Base-by-base conservation (phyloP, 2,329 filamentous ascomycete genomes). In the Fusarium mexicanum region DNA sequence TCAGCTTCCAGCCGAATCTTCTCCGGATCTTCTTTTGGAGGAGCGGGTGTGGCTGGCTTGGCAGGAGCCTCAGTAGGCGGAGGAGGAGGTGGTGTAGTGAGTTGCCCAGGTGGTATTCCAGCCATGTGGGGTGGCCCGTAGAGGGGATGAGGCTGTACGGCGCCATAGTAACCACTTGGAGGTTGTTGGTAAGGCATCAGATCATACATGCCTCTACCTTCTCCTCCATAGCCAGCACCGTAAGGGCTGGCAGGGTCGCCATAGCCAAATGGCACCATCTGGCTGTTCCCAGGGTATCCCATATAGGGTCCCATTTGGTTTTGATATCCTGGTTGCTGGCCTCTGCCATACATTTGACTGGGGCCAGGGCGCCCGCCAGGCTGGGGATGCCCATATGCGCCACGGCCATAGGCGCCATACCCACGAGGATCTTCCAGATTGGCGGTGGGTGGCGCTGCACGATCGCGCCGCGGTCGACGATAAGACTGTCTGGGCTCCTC, bases 391-490 rank as follows among this genome's bases (percentile, higher is more conserved):
- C 57, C 79, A 60, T 65, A 83, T 43, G 69, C 76, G 37, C 72
- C 76, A 35, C 79, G 81, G 82, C 84, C 87, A 85, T 82, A 85
- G 76, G 68, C 81, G 71, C 84, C 82, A 79, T 88, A 91, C n/a
- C 93, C 90, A 31, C 93, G 90, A 26, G 86, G 86, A 41, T 88
- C 88, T 80, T 93, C 92, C 85, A 89, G 86, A 80, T 88, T 93
- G 85, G 90, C 89, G 63, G 89, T 85, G 73, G 87, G 48, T 24
- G 48, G 67, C 70, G 74, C 76, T 67, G 67, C 64, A 57, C 71
- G 72, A 46, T 75, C 62, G 69, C 70, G 72, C 67, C 66, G 67
- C 53, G 71, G 76, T 76, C 75, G 67, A 43, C 74, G 76, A 60
- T 73, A 76, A 48, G 64, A 48, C 51, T 71, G 71, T 41, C 61